phyloP scores from a whole-genome alignment of 106 monocot genomes.

The Alisma plantagoaquatica region DNA sequence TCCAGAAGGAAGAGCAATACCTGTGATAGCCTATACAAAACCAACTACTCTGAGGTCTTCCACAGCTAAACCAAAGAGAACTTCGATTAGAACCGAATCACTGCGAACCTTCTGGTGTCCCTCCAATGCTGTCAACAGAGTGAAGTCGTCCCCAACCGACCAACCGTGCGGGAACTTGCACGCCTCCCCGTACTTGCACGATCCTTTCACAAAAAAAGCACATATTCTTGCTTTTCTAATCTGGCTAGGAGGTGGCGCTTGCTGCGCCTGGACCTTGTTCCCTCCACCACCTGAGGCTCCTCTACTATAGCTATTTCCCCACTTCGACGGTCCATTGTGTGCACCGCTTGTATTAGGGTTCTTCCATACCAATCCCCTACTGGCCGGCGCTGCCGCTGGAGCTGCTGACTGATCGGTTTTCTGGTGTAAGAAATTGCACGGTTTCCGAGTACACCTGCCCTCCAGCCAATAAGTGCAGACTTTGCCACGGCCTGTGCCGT shows the following conservation, averaged over 20 bases:
- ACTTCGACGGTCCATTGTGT: conserved; percentile 23
- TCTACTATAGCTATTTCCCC: conserved; percentile 11
- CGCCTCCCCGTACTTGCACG: conserved; percentile 47
- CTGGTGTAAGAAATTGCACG: conserved; percentile 18
- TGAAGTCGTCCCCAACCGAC: conserved; percentile 47
- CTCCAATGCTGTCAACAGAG: conserved; percentile 45
- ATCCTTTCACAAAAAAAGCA: conserved; percentile 16
- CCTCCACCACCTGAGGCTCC: background rate
- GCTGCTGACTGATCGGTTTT: background rate
- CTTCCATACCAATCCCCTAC: conserved; percentile 15
- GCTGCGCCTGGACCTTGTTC: background rate
- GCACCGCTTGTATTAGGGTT: conserved; percentile 14
- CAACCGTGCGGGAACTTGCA: conserved; percentile 62
- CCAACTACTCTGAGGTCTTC: conserved; percentile 5
- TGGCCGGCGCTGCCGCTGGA: background rate
- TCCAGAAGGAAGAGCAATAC: conserved; percentile 80
- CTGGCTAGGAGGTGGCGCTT: too few relatives aligned
- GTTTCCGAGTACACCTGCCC: conserved; percentile 16
- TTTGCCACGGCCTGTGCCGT: conserved; percentile 1
- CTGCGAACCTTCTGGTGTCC: conserved; percentile 72
- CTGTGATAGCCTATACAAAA: conserved; percentile 54
- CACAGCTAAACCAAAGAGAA: background rate
- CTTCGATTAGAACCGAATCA: background rate
- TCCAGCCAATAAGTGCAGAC: conserved; percentile 20
- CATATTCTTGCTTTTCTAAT: conserved; percentile 9